phyloP scores from a whole-genome alignment of 768 basidiomycete species.

The Gyrodon lividus region DNA sequence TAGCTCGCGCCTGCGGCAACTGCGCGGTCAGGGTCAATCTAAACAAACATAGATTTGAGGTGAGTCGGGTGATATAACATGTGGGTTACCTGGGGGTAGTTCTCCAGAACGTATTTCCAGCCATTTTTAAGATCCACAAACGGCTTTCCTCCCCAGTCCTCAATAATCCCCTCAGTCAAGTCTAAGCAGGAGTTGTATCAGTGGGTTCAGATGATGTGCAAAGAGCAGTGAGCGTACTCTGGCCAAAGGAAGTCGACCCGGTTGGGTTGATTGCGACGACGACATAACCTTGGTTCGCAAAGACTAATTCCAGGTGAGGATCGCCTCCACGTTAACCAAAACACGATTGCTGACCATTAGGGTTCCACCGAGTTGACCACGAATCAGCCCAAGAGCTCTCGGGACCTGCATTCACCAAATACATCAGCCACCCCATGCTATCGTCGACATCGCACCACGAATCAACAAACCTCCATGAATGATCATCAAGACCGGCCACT shows the following conservation, averaged over 20 bases:
- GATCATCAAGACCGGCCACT: slow-evolving; percentile 76
- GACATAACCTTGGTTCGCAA: slow-evolving; percentile 88
- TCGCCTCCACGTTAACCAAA: background rate
- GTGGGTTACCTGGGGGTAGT: slow-evolving; percentile 62
- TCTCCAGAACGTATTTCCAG: slow-evolving; percentile 66
- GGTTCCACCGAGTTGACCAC: slow-evolving; percentile 94
- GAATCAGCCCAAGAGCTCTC: slow-evolving; percentile 87
- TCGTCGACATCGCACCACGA: background rate
- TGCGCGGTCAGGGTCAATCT: slow-evolving; percentile 70
- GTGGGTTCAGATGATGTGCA: background rate
- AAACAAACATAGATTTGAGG: background rate
- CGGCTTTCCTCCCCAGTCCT: slow-evolving; percentile 86
- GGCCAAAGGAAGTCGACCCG: slow-evolving; percentile 91
- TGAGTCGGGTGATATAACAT: background rate
- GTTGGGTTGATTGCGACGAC: slow-evolving; percentile 89
- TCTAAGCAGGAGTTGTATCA: slow-evolving; percentile 39
- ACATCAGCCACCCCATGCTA: background rate
- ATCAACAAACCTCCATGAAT: slow-evolving; percentile 68
- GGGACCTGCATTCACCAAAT: slow-evolving; percentile 45
- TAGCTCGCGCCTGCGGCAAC: slow-evolving; percentile 82
- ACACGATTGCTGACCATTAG: slow-evolving; percentile 50
- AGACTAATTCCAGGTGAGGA: slow-evolving; percentile 44
- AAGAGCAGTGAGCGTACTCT: slow-evolving; percentile 44
- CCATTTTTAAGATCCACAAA: slow-evolving; percentile 76
- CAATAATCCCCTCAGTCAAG: slow-evolving; percentile 75